phyloP scores from a whole-genome alignment of 257 asterid species.

The Solanum neorickii region DNA sequence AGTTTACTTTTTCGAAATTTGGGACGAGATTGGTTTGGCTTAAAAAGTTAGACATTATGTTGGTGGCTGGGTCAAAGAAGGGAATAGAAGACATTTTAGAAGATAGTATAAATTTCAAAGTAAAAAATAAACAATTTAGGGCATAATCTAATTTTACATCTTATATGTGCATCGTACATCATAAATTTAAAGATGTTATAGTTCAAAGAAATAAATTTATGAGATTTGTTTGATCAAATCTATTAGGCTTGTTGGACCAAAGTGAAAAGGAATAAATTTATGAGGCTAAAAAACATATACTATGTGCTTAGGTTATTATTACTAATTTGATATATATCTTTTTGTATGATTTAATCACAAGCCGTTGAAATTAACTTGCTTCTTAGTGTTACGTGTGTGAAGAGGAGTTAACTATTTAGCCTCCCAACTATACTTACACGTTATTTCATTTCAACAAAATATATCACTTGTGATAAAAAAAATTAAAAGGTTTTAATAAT shows the following conservation, averaged over 20 bases:
- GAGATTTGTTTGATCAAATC: not conserved
- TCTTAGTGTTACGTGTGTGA: not conserved
- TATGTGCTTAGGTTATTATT: not conserved
- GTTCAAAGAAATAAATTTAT: not conserved
- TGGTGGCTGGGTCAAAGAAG: not conserved
- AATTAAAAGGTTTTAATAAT: too few relatives aligned
- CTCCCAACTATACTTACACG: not conserved
- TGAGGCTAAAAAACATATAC: not conserved
- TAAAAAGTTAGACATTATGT: not conserved
- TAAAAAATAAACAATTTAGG: not conserved
- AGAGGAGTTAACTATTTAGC: not conserved
- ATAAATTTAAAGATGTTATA: not conserved
- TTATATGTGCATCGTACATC: not conserved
- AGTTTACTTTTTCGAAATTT: not conserved
- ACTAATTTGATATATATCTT: not conserved
- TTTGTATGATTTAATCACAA: not conserved
- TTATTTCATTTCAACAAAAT: too few relatives aligned
- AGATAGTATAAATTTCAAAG: not conserved
- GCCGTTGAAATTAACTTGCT: not conserved
- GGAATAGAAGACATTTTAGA: not conserved
- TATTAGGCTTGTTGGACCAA: not conserved
- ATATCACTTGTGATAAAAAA: too few relatives aligned
- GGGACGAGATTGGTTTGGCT: not conserved
- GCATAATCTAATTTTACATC: not conserved
- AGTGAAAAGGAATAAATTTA: not conserved